Evolutionary conservation across 345 rosid species (phyloP), one percentile per base, ranked within the genome.

Genomic region (Arabis alpina): DNA sequence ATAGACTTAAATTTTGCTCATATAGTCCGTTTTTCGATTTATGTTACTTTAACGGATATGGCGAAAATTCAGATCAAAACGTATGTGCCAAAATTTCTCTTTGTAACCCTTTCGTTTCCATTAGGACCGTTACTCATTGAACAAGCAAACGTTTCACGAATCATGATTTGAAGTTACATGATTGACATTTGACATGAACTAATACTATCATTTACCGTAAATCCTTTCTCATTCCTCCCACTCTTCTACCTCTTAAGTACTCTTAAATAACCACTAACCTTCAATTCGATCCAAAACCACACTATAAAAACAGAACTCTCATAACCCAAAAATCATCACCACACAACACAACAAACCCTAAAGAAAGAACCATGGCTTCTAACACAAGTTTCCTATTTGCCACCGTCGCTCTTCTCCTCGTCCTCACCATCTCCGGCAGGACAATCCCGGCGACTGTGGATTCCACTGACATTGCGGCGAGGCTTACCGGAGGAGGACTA

Each of bases 401-500:
- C 57, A 72, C 41, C 42, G 28, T 55, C 15, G 8, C 76, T 45
- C 70, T 72, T 3, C 32, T 62, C 56, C 63, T 72, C 27, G 2
- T 45, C n/a, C 3, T 60, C 43, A 40, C 39, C 14, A 19, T 44
- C 75, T 71, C 68, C 27, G 37, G 75, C 41, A 62, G 55, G 14
- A 24, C 67, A 6, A 49, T 44, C 6, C 54, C 70, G 0, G 11
- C 9, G 3, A 4, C 16, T 44, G 40, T 12, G 1, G 66, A 48
- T 14, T 55, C 65, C 36, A 55, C 43, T 27, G 25, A 48, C 77
- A 76, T 79, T 15, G 72, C 54, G 24, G 71, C 62, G 2, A 79
- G 78, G 54, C 77, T 83, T 10, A 47, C 2, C 61, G 10, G 70
- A 10, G 82, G 84, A 6, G 82, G 85, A 16, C 60, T 85, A 12